These are phyloP conservation scores for Cocos nucifera DNA, from an alignment of 176 grass and related monocot genomes.

Conservation along the genomic window DNA sequence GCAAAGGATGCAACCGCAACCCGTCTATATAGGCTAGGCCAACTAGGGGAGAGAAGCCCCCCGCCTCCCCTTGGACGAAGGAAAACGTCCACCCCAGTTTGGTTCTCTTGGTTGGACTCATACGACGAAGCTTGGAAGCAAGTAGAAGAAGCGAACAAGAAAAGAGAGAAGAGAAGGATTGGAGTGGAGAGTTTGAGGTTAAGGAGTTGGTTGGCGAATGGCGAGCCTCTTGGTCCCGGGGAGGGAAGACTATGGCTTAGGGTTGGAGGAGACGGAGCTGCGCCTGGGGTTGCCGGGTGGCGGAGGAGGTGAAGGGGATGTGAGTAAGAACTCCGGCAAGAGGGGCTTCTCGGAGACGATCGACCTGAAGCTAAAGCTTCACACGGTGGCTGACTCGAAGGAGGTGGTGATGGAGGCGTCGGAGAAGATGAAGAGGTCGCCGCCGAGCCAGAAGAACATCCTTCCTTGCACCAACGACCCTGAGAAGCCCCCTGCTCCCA, in stretches of 20 bases:
- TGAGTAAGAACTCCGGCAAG: constrained; percentile 1
- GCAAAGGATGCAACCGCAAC: too few relatives aligned
- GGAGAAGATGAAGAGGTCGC: constrained; percentile 17
- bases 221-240: not conserved
- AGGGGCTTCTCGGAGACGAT: constrained; percentile 18
- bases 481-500: constrained; percentile 26
- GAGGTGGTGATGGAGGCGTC: not conserved
- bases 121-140: not conserved
- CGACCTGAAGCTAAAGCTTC: constrained; percentile 14
- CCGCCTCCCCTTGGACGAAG: too few relatives aligned
- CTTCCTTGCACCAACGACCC: not conserved
- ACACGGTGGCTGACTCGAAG: not conserved
- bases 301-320: not conserved
- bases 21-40: too few relatives aligned
- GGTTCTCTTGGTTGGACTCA: not conserved
- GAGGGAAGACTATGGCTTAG: not conserved
- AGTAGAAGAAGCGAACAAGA: constrained; percentile 7
- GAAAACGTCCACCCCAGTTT: not conserved
- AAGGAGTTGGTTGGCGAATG: constrained; percentile 1
- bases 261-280: constrained; percentile 19
- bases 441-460: constrained; percentile 1
- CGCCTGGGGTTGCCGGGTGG: constrained; percentile 16
- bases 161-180: not conserved
- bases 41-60: too few relatives aligned
- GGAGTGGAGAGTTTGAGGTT: too few relatives aligned